Evolutionary conservation across 257 asterid genomes (phyloP).

Genomic region (Fraxinus pennsylvanica): DNA sequence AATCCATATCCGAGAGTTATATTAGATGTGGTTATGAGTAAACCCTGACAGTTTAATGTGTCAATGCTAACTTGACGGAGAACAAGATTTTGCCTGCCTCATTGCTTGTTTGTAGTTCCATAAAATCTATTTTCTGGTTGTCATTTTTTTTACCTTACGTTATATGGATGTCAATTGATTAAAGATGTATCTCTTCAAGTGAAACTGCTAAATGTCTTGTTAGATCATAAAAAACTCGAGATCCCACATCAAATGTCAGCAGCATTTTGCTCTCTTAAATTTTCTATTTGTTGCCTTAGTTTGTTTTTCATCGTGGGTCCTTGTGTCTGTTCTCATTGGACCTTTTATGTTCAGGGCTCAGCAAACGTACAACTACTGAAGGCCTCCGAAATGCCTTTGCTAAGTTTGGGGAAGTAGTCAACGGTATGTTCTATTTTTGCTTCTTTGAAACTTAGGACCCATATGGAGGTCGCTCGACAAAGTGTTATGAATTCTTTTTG

Average conservation of each 20-base stretch:
- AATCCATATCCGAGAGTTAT: neutral
- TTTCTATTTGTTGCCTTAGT: neutral
- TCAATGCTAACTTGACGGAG: neutral
- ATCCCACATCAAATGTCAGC: neutral
- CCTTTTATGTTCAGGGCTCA: constrained; percentile 62
- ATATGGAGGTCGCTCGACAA: neutral
- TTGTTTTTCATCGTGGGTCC: constrained; percentile 1
- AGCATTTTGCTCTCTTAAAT: neutral
- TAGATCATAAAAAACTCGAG: neutral
- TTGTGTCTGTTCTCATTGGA: constrained; percentile 1
- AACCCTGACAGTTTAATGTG: neutral
- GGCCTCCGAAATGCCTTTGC: constrained; percentile 76
- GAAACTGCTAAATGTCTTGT: neutral
- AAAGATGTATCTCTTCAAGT: neutral
- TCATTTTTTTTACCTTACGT: neutral
- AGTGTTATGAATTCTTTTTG: neutral
- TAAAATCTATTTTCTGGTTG: neutral
- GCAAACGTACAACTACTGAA: constrained; percentile 84
- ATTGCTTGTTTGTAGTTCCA: neutral
- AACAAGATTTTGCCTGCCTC: neutral
- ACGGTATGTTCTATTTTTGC: constrained; percentile 45
- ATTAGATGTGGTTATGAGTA: neutral
- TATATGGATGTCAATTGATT: constrained; percentile 1
- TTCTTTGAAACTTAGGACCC: neutral
- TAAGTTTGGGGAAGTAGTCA: constrained; percentile 67